These are phyloP conservation scores for Rosa chinensis DNA, from an alignment of 306 rosid species.

Conservation along the genomic window DNA sequence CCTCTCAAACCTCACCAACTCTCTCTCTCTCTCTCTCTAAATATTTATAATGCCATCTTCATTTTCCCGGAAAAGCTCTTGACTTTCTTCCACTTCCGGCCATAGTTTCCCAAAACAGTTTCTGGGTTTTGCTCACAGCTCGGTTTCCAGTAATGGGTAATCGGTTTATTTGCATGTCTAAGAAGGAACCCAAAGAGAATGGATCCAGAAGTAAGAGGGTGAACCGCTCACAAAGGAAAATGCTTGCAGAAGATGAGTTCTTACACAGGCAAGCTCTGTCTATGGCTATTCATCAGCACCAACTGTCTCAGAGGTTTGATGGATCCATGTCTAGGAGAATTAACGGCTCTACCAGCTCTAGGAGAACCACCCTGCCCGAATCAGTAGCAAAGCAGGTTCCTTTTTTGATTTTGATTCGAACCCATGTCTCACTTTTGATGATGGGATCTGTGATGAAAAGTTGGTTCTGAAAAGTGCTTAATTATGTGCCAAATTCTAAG, in stretches of 20 bases:
- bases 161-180: constrained; percentile 79
- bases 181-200: constrained; percentile 65
- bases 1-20: constrained; percentile 17
- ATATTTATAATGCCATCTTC: constrained; percentile 3
- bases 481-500: constrained; percentile 22
- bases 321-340: constrained; percentile 93
- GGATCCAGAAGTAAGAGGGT: constrained; percentile 92
- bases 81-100: neutral
- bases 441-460: constrained; percentile 35
- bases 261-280: constrained; percentile 89
- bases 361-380: constrained; percentile 65
- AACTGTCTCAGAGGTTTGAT: constrained; percentile 91
- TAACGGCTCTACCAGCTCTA: constrained; percentile 77
- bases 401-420: neutral
- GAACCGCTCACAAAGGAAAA: constrained; percentile 86
- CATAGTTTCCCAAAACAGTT: neutral
- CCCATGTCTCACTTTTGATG: constrained; percentile 8
- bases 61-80: constrained; percentile 17
- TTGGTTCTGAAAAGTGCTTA: constrained; percentile 36
- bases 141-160: constrained; percentile 62
- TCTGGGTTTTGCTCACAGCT: constrained; percentile 15
- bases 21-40: neutral
- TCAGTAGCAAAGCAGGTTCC: constrained; percentile 67
- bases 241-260: constrained; percentile 74
- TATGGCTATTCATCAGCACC: constrained; percentile 91